Evolutionary conservation across 192 early-diverging fungal genomes (phyloP).

Genomic region (Coemansia sp.): DNA sequence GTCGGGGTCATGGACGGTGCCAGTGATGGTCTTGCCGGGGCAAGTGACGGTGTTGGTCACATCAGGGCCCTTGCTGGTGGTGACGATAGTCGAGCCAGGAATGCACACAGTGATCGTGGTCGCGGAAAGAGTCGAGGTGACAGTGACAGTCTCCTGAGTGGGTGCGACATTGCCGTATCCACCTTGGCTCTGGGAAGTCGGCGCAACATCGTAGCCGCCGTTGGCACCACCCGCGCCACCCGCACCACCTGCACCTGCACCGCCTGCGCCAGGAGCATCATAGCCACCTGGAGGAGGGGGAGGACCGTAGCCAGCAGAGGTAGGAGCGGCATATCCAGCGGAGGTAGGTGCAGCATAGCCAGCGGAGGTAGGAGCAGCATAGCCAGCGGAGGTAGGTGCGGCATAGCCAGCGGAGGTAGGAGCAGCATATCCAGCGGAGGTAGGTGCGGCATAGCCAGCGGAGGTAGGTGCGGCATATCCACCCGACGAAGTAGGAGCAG

Average conservation of each 20-base stretch:
- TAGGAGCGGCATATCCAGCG: constrained; percentile 19
- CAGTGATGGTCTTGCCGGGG: constrained; percentile 36
- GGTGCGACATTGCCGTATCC: constrained; percentile 26
- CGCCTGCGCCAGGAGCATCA: constrained; percentile 2
- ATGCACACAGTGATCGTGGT: constrained; percentile 31
- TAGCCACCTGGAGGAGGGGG: constrained; percentile 13
- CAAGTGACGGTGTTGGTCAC: constrained; percentile 30
- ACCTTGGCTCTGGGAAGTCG: constrained; percentile 13
- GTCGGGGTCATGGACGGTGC: constrained; percentile 23
- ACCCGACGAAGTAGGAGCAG: constrained; percentile 21
- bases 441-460: constrained; percentile 26
- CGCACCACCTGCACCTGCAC: background rate
- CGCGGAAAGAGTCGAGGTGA: constrained; percentile 28
- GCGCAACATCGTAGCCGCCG: constrained; percentile 5
- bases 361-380: constrained; percentile 26
- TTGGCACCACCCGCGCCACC: background rate
- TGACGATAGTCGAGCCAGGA: constrained; percentile 26
- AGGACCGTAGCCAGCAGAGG: constrained; percentile 27
- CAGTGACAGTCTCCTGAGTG: constrained; percentile 18
- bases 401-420: constrained; percentile 26
- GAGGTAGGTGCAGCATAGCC: constrained; percentile 25
- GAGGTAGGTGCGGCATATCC: constrained; percentile 21
- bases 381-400: constrained; percentile 23
- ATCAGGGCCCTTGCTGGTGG: constrained; percentile 24
- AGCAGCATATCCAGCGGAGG: constrained; percentile 21